Base-by-base conservation (phyloP, 2,329 filamentous ascomycete genomes). In the Elsinoe ampelina region DNA sequence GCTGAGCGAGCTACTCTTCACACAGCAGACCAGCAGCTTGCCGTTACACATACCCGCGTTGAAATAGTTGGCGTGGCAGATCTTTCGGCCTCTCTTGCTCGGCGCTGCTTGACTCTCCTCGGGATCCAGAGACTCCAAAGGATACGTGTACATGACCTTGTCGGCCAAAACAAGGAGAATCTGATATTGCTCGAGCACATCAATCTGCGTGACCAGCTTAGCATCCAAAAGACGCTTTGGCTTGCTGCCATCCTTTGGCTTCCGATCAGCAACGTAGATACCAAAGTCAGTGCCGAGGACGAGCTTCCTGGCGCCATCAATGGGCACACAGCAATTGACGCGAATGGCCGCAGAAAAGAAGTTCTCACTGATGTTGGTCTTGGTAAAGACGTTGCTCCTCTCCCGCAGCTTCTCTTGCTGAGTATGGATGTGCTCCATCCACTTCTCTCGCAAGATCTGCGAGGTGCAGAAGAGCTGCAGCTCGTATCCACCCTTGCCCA, bases 1-100 rank as follows among this genome's bases (percentile, higher is more conserved):
- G 54, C 89, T 95, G 32, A 97, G 77, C 2, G 91, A 88, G 15
- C 87, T 92, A 39, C 89, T 95, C 76, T 95, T 97, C 66, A 97
- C 93, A 64, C 89, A 95, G 73, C 92, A 97, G 30, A 98, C 93
- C 55, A 98, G 78, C 68, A 97, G 93, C 60, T 93, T 83, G 34
- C 93, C 91, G 59, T 96, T 80, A 68, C 93, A 97, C 66, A 96
- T 95, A 38, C 93, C 93, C 15, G 90, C 87, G 73, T 95, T 95
- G 83, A 98, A 98, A 76, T 97, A 98, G 71, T 92, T 96, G 72
- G 92, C 95, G 73, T 96, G 91, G 65, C 88, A 95, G 61, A 98
- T 97, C 77, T 96, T 96, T 76, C 93, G 92, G 7, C 90, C 89
- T 41, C 90, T 83, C 71, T 93, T 95, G 13, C 83, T 83, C 57